phyloP scores from a whole-genome alignment of 1,284 basidiomycete species.

The Leccinum variabile region DNA sequence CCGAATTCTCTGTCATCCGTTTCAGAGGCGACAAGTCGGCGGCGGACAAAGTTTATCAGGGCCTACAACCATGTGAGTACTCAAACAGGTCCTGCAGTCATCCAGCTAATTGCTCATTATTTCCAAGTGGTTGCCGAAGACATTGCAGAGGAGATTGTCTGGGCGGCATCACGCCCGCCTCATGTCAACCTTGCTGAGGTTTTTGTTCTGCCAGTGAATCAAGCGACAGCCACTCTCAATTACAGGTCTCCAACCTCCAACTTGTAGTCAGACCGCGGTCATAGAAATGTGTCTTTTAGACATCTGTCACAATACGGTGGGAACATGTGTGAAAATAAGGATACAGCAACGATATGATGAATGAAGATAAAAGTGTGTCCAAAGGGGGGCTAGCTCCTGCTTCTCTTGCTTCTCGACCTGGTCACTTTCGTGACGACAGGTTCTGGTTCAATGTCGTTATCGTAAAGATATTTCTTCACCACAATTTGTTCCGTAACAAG shows the following conservation, averaged over 20 bases:
- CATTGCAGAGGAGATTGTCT: conserved; percentile 97
- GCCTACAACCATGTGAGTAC: conserved; percentile 72
- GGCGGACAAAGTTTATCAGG: conserved; percentile 89
- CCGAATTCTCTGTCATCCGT: conserved; percentile 87
- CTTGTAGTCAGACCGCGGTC: background rate
- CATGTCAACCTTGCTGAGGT: conserved; percentile 87
- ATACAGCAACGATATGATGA: conserved; percentile 35
- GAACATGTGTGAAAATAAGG: conserved; percentile 29
- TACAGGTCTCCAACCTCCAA: conserved; percentile 23
- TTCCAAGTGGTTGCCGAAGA: conserved; percentile 71
- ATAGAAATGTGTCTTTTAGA: conserved; percentile 4
- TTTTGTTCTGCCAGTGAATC: conserved; percentile 78
- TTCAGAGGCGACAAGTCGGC: conserved; percentile 81
- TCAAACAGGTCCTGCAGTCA: background rate
- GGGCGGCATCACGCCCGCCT: conserved; percentile 84
- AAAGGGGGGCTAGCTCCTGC: conserved; percentile 30
- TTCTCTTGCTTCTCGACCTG: conserved; percentile 45
- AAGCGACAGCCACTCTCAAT: conserved; percentile 63
- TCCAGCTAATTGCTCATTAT: conserved; percentile 16
- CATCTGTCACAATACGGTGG: conserved; percentile 4
- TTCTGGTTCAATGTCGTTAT: conserved; percentile 60
- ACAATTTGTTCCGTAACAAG: conserved; percentile 67
- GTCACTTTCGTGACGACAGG: conserved; percentile 49
- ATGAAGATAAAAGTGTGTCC: conserved; percentile 19
- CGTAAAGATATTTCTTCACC: conserved; percentile 82